A percentile compares a stretch with the other conserved stretches of the same genome.
Conservation (phyloP, 805 yeast genomes). For the Zygotorulaspora sp. region DNA sequence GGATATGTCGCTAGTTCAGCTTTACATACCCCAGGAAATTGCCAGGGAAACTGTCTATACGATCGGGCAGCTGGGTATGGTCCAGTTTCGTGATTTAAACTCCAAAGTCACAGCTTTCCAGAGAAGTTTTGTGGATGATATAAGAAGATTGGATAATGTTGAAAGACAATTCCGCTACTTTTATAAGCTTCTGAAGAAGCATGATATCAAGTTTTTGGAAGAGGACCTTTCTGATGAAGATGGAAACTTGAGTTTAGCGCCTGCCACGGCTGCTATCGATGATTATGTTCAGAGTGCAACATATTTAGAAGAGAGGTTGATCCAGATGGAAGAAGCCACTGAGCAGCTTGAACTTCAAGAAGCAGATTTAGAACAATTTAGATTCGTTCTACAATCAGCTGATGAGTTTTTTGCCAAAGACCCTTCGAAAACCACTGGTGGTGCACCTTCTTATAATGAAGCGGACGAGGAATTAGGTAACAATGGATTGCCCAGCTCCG, state of each 20-base stretch:
- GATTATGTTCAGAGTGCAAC: slow-evolving; percentile 59
- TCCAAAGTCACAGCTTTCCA: slow-evolving; percentile 77
- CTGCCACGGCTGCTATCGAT: slow-evolving; percentile 62
- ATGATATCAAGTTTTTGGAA: slow-evolving; percentile 38
- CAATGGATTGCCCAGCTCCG: slow-evolving; percentile 23
- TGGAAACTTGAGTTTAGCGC: slow-evolving; percentile 30
- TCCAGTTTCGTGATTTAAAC: slow-evolving; percentile 89
- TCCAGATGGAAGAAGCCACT: slow-evolving; percentile 64
- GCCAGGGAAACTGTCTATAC: slow-evolving; percentile 82
- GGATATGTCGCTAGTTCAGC: slow-evolving; percentile 91
- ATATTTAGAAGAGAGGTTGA: slow-evolving; percentile 66
- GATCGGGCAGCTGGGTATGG: slow-evolving; percentile 77
- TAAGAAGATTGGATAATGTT: slow-evolving; percentile 77
- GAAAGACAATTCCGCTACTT: slow-evolving; percentile 73
- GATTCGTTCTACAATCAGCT: slow-evolving; percentile 48
- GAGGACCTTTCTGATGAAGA: slow-evolving; percentile 36
- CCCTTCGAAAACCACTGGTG: slow-evolving; percentile 25
- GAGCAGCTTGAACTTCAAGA: slow-evolving; percentile 54
- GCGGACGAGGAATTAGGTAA: slow-evolving; percentile 16
- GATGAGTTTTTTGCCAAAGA: slow-evolving; percentile 43
- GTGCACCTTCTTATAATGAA: slow-evolving; percentile 10
- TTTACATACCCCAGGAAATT: slow-evolving; percentile 86
- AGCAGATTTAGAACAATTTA: slow-evolving; percentile 58
- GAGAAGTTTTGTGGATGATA: slow-evolving; percentile 83
- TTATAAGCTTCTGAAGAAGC: slow-evolving; percentile 47